Evolutionary conservation across 2,329 filamentous ascomycete species (phyloP).

Genomic region (Dactylellina sp.): DNA sequence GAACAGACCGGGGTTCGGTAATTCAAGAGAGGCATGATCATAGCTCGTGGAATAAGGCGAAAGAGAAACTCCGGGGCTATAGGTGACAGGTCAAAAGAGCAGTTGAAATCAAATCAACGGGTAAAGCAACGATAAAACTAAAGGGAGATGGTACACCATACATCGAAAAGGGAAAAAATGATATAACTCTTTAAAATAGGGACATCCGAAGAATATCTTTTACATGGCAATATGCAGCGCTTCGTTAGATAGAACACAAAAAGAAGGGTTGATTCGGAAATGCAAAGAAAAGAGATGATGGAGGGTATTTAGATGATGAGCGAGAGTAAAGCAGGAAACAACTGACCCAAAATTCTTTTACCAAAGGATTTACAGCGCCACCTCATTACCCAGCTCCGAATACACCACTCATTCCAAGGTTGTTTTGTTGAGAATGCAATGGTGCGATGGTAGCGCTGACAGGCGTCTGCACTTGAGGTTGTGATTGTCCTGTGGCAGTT

Average conservation of each 20-base stretch:
- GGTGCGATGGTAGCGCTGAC: constrained; percentile 44
- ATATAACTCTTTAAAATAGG: constrained; percentile 14
- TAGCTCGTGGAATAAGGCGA: constrained; percentile 16
- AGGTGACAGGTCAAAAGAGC: constrained; percentile 25
- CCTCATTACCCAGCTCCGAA: constrained; percentile 37
- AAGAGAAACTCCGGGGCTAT: constrained; percentile 49
- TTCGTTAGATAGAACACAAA: constrained; percentile 20
- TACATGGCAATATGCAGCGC: constrained; percentile 55
- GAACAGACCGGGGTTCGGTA: constrained; percentile 12
- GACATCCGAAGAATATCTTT: constrained; percentile 38
- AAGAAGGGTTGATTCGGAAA: constrained; percentile 8
- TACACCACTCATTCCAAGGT: constrained; percentile 33
- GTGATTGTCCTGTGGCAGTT: not conserved
- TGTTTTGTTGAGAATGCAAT: constrained; percentile 22
- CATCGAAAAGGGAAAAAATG: constrained; percentile 11
- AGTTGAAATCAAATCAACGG: constrained; percentile 3
- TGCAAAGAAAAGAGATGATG: constrained; percentile 14
- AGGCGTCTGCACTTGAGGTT: constrained; percentile 17
- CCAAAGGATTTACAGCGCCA: not conserved
- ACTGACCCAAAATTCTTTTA: not conserved
- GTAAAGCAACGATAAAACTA: constrained; percentile 3
- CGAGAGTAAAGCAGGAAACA: constrained; percentile 8
- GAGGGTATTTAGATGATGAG: constrained; percentile 42
- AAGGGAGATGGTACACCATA: constrained; percentile 18
- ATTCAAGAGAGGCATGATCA: constrained; percentile 16